A percentile compares a stretch with the other conserved stretches of the same genome.
These are phyloP conservation scores for Prunus mume DNA, from an alignment of 306 rosid species.

Conservation along the genomic window DNA sequence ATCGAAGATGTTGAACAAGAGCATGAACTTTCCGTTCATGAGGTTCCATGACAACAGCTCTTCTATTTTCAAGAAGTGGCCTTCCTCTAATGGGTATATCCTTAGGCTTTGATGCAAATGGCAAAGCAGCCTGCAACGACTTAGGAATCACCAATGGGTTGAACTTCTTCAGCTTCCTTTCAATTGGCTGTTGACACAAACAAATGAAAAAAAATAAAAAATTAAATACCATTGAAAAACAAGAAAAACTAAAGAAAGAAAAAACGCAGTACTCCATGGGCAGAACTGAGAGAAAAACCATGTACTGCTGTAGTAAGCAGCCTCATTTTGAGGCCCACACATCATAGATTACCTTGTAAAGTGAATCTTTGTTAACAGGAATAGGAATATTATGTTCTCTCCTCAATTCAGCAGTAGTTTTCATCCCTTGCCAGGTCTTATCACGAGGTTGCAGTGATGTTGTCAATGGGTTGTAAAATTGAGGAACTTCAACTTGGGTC, in stretches of 20 bases:
- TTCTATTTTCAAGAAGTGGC: constrained; percentile 55
- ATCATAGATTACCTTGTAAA: constrained; percentile 59
- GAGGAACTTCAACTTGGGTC: constrained; percentile 87
- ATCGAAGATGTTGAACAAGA: constrained; percentile 62
- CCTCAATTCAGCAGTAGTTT: constrained; percentile 87
- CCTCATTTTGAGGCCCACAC: not conserved
- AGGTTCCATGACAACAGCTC: constrained; percentile 75
- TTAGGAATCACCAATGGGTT: constrained; percentile 88
- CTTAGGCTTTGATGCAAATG: constrained; percentile 77
- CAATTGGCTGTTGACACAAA: constrained; percentile 53
- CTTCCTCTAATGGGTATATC: constrained; percentile 42
- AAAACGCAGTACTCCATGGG: not conserved
- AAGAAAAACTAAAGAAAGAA: not conserved
- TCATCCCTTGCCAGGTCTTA: constrained; percentile 84
- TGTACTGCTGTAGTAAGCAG: not conserved
- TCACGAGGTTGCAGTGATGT: constrained; percentile 89
- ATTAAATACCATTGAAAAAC: not conserved
- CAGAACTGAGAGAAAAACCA: not conserved
- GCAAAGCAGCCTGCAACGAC: constrained; percentile 60
- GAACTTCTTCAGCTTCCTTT: constrained; percentile 70
- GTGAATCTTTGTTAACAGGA: constrained; percentile 88
- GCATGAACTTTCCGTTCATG: constrained; percentile 59
- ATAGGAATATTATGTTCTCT: constrained; percentile 61
- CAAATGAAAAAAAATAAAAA: not conserved
- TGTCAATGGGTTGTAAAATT: constrained; percentile 71